Evolutionary conservation across 2,329 filamentous ascomycete species (phyloP).

Genomic region (Claviceps purpurea): DNA sequence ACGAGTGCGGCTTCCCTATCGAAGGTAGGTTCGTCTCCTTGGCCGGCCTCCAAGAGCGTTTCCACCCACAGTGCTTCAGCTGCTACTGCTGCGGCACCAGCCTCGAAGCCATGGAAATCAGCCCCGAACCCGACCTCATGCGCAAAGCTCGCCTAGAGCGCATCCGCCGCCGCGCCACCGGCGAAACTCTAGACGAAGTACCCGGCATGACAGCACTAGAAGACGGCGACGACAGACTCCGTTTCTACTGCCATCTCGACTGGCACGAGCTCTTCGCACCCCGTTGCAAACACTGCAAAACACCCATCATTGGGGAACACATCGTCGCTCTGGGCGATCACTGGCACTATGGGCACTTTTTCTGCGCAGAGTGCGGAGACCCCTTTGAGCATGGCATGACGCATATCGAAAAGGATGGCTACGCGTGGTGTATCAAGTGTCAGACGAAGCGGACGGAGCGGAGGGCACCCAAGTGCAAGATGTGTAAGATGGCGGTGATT

Average conservation of each 20-base stretch:
- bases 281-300: slow-evolving; percentile 89
- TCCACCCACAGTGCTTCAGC: slow-evolving; percentile 86
- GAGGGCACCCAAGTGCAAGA: slow-evolving; percentile 75
- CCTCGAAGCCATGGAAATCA: slow-evolving; percentile 92
- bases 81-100: slow-evolving; percentile 79
- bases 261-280: slow-evolving; percentile 93
- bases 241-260: slow-evolving; percentile 97
- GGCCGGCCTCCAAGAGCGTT: slow-evolving; percentile 57
- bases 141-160: slow-evolving; percentile 59
- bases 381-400: slow-evolving; percentile 65
- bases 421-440: slow-evolving; percentile 90
- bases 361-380: slow-evolving; percentile 96
- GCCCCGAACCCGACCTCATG: slow-evolving; percentile 68
- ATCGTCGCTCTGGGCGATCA: slow-evolving; percentile 87
- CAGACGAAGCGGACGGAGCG: slow-evolving; percentile 86
- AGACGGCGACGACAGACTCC: slow-evolving; percentile 58
- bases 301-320: slow-evolving; percentile 90
- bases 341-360: slow-evolving; percentile 97
- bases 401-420: slow-evolving; percentile 88
- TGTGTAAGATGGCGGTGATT: slow-evolving; percentile 71
- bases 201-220: slow-evolving; percentile 52
- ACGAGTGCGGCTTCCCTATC: slow-evolving; percentile 73
- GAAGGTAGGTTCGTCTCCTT: slow-evolving; percentile 82
- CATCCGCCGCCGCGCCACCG: slow-evolving; percentile 48
- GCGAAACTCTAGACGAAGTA: slow-evolving; percentile 46